Conservation (phyloP, 164 flowering plant genomes). For the Stephania cephalantha region DNA sequence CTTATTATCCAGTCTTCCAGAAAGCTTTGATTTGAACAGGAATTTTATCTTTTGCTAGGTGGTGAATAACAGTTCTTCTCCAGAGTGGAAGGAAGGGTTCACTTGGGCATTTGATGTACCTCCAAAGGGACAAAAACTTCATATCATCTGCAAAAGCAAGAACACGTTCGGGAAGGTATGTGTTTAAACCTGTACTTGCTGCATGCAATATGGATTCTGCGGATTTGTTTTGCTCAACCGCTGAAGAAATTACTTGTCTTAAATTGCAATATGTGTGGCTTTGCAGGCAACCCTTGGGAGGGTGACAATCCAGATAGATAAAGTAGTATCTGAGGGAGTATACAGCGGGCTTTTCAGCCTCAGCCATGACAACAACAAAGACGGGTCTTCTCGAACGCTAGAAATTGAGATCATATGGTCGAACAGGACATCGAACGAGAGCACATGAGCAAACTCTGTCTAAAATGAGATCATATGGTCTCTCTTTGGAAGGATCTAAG, state of each 20-base stretch:
- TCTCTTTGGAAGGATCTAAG: too few species aligned
- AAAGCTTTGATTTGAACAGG: constrained; percentile 2
- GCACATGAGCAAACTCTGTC: constrained; percentile 14
- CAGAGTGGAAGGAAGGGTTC: constrained; percentile 92
- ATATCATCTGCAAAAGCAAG: constrained; percentile 82
- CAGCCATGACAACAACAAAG: constrained; percentile 62
- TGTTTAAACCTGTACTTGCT: background rate
- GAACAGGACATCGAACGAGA: constrained; percentile 44
- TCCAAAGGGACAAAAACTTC: constrained; percentile 89
- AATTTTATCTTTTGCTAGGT: constrained; percentile 34
- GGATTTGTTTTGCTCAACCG: background rate
- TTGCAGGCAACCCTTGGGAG: constrained; percentile 79
- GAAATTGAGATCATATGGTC: constrained; percentile 90
- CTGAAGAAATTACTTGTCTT: background rate
- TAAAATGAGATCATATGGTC: too few species aligned
- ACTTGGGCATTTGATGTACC: constrained; percentile 97
- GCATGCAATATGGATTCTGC: background rate
- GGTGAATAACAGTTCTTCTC: constrained; percentile 54
- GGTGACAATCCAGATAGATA: constrained; percentile 87
- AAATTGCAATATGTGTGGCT: constrained; percentile 3
- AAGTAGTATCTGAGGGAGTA: constrained; percentile 72
- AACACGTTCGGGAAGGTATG: constrained; percentile 87
- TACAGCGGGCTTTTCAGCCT: constrained; percentile 79
- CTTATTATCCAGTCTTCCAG: background rate
- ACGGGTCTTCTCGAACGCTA: constrained; percentile 68